phyloP scores from a whole-genome alignment of 2,329 filamentous ascomycete species.

The Blastomyces parvus region DNA sequence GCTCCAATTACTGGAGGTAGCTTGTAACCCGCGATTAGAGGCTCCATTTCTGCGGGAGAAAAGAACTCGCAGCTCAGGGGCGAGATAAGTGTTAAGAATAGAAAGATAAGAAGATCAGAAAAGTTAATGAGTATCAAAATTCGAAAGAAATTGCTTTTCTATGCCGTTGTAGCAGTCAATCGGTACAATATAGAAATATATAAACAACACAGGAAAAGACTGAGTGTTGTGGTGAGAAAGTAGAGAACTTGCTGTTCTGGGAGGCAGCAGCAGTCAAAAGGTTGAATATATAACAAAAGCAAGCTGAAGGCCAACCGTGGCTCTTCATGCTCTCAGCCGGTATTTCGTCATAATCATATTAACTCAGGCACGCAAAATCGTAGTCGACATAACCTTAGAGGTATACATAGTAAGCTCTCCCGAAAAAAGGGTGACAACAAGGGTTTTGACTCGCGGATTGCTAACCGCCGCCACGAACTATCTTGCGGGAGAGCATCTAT shows the following conservation, averaged over 20 bases:
- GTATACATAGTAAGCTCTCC: not conserved
- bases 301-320: not conserved
- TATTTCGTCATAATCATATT: too few relatives aligned
- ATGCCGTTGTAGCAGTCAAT: not conserved
- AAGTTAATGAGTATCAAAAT: too few relatives aligned
- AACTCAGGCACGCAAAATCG: not conserved
- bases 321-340: not conserved
- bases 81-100: too few relatives aligned
- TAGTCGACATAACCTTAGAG: not conserved
- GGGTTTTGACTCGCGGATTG: too few relatives aligned
- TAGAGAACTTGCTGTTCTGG: too few relatives aligned
- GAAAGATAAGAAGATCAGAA: too few relatives aligned
- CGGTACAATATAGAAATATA: not conserved
- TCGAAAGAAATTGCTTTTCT: not conserved
- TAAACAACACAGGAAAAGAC: too few relatives aligned
- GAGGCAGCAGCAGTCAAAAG: too few relatives aligned
- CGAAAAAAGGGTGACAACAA: too few relatives aligned
- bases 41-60: not conserved
- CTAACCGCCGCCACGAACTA: too few relatives aligned
- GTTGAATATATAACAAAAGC: not conserved
- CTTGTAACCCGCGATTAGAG: not conserved
- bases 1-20: not conserved
- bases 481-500: too few relatives aligned
- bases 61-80: not conserved
- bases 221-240: too few relatives aligned